Conservation (phyloP, 2,329 filamentous ascomycete genomes). For the Aspergillus sp. region DNA sequence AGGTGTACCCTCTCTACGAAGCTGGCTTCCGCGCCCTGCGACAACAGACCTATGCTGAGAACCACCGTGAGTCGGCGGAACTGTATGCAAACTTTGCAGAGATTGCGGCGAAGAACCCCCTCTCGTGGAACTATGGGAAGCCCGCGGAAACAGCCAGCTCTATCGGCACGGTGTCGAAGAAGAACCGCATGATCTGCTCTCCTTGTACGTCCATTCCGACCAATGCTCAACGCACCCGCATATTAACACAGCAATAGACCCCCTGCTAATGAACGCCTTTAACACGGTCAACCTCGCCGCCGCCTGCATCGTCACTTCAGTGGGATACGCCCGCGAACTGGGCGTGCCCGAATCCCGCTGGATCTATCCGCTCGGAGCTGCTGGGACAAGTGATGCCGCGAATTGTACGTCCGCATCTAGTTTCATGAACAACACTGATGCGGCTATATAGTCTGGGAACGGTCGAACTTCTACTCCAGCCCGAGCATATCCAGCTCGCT, state of each 20-base stretch:
- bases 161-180: constrained; percentile 54
- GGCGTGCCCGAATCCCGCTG: constrained; percentile 56
- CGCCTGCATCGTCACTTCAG: constrained; percentile 60
- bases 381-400: constrained; percentile 57
- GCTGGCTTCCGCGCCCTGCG: constrained; percentile 59
- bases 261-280: constrained; percentile 69
- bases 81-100: constrained; percentile 62
- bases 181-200: constrained; percentile 66
- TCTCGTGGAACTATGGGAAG: constrained; percentile 58
- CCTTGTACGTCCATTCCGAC: constrained; percentile 49
- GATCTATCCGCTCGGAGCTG: constrained; percentile 64
- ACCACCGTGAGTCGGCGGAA: constrained; percentile 57
- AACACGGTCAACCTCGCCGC: constrained; percentile 65
- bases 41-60: constrained; percentile 53
- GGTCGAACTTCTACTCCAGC: constrained; percentile 57
- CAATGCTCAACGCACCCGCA: neutral
- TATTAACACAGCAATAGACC: constrained; percentile 46
- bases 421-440: neutral
- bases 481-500: constrained; percentile 59
- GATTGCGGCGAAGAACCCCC: constrained; percentile 52
- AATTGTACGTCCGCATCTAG: constrained; percentile 45
- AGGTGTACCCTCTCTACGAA: constrained; percentile 67
- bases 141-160: constrained; percentile 44
- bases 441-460: constrained; percentile 55
- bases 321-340: constrained; percentile 52